A percentile compares a stretch with the other conserved stretches of the same genome.
phyloP scores from a whole-genome alignment of 139 green algal species.

The Coelastrella sp. region DNA sequence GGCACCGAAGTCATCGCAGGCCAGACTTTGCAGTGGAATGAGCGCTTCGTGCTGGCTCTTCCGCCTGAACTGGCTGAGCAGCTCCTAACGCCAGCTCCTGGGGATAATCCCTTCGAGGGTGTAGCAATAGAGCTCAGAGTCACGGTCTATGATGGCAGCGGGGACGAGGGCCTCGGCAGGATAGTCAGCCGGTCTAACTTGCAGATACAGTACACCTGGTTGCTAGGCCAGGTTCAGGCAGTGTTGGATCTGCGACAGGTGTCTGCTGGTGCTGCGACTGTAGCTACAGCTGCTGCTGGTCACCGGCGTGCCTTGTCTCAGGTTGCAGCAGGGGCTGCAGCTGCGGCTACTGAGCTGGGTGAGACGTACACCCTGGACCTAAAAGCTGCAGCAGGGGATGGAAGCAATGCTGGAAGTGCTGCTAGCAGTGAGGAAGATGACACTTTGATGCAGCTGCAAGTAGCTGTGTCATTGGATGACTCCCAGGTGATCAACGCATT shows the following conservation, averaged over 20 bases:
- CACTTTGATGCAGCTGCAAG: conserved; percentile 30
- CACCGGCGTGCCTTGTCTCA: not conserved
- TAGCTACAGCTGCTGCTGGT: not conserved
- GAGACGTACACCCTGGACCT: not conserved
- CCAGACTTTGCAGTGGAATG: conserved; percentile 57
- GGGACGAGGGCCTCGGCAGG: conserved; percentile 44
- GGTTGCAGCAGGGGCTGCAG: conserved; percentile 16
- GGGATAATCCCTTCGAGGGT: conserved; percentile 62
- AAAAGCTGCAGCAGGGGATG: not conserved
- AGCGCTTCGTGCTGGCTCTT: conserved; percentile 76
- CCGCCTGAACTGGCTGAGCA: conserved; percentile 60
- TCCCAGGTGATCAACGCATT: not conserved
- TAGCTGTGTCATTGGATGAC: conserved; percentile 42
- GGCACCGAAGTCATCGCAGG: not conserved
- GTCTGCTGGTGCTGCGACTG: conserved; percentile 10
- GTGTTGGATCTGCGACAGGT: conserved; percentile 35
- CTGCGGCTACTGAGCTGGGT: conserved; percentile 19
- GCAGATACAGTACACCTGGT: conserved; percentile 53
- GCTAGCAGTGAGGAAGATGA: not conserved
- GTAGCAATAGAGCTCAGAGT: conserved; percentile 53
- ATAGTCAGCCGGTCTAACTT: conserved; percentile 48
- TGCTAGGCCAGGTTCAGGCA: conserved; percentile 47
- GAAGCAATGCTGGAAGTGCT: not conserved
- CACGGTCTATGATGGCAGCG: conserved; percentile 59
- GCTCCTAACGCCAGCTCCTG: conserved; percentile 60